A percentile compares a stretch with the other conserved stretches of the same genome.
phyloP scores from a whole-genome alignment of 495 filamentous ascomycete genomes.

The Aspergillus mulundensis region DNA sequence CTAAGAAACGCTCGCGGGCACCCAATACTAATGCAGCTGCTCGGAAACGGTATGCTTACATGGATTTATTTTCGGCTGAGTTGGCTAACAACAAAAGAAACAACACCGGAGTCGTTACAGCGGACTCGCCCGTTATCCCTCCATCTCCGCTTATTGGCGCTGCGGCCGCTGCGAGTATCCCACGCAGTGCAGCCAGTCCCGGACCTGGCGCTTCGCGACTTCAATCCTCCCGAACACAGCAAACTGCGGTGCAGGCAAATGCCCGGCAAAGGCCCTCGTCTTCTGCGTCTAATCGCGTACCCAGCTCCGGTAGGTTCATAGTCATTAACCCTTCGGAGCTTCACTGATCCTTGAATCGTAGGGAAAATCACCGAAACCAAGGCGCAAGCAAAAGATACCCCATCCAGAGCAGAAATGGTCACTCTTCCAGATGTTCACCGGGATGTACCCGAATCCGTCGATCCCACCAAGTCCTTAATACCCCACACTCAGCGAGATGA shows the following conservation, averaged over 20 bases:
- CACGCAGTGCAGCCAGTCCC: slow-evolving; percentile 46
- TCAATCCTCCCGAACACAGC: slow-evolving; percentile 62
- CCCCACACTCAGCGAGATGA: slow-evolving; percentile 31
- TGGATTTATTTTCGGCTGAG: neutral
- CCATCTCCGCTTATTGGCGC: slow-evolving; percentile 67
- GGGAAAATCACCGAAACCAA: slow-evolving; percentile 37
- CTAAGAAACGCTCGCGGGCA: slow-evolving; percentile 68
- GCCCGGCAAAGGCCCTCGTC: slow-evolving; percentile 56
- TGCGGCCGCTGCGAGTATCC: slow-evolving; percentile 55
- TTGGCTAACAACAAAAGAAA: slow-evolving; percentile 36
- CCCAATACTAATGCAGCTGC: slow-evolving; percentile 53
- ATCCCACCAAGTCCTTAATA: slow-evolving; percentile 33
- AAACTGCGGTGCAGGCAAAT: slow-evolving; percentile 57
- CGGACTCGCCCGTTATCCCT: slow-evolving; percentile 63
- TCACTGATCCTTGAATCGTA: slow-evolving; percentile 18
- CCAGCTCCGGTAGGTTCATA: slow-evolving; percentile 26
- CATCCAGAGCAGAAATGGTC: slow-evolving; percentile 25
- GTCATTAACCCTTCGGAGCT: neutral
- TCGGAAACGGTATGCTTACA: slow-evolving; percentile 63
- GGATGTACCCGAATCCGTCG: slow-evolving; percentile 24
- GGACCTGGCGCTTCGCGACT: slow-evolving; percentile 45
- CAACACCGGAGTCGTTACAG: slow-evolving; percentile 44
- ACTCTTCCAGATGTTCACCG: slow-evolving; percentile 24
- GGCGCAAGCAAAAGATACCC: slow-evolving; percentile 28
- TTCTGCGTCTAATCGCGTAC: slow-evolving; percentile 50